Conservation (phyloP, 768 basidiomycete species). For the Grammothele lineata region DNA sequence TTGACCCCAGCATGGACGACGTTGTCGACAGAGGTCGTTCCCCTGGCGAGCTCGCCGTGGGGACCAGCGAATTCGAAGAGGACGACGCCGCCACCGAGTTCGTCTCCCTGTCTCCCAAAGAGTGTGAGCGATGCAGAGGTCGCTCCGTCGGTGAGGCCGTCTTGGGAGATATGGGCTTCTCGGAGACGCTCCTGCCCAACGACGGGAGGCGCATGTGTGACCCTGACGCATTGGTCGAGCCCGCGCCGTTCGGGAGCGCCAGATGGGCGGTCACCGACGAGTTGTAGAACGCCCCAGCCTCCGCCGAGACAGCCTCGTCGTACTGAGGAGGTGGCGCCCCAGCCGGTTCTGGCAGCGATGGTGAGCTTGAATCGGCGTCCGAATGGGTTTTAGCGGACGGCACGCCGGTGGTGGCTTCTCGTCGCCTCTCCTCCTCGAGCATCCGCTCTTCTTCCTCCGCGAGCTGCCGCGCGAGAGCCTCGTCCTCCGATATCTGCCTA, state of each 20-base stretch:
- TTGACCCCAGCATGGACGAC: constrained; percentile 2
- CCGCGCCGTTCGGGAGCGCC: neutral
- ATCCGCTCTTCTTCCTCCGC: constrained; percentile 36
- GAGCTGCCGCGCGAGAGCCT: constrained; percentile 38
- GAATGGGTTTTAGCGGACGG: too few relatives aligned
- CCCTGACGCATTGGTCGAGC: neutral
- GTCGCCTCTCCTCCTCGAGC: constrained; percentile 30
- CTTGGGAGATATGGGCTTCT: constrained; percentile 9
- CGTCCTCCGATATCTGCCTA: constrained; percentile 33
- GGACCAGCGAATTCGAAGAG: too few relatives aligned
- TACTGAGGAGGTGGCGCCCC: constrained; percentile 7
- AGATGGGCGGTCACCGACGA: neutral
- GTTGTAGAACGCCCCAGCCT: constrained; percentile 1
- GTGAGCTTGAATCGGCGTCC: too few relatives aligned
- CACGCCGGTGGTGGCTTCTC: too few relatives aligned
- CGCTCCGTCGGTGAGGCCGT: neutral
- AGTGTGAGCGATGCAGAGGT: constrained; percentile 9
- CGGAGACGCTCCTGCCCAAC: constrained; percentile 9
- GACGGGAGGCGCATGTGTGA: neutral
- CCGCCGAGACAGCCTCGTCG: constrained; percentile 7
- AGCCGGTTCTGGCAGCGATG: too few relatives aligned
- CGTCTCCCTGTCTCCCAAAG: constrained; percentile 1
- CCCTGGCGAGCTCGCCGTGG: too few relatives aligned
- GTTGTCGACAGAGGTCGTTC: neutral
- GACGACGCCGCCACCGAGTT: neutral